These are phyloP conservation scores for Cercospora zeae-maydis DNA, from an alignment of 2,329 filamentous ascomycete species.

Conservation along the genomic window DNA sequence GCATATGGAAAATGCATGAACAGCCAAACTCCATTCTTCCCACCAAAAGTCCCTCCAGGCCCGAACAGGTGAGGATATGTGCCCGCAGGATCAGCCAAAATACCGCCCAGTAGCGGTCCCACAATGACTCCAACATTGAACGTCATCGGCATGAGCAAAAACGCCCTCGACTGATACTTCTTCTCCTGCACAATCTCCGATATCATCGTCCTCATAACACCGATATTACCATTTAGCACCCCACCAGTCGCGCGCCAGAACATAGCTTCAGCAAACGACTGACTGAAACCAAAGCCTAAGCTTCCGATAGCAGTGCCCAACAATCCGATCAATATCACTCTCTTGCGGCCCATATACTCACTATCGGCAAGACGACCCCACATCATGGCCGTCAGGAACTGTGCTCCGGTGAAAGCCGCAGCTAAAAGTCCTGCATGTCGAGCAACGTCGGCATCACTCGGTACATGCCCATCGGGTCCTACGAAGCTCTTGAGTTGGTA, in stretches of 20 bases:
- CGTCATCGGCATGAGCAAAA: conserved; percentile 62
- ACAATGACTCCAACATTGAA: conserved; percentile 59
- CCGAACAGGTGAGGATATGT: conserved; percentile 63
- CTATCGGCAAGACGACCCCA: conserved; percentile 73
- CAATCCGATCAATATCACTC: conserved; percentile 72
- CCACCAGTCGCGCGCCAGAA: conserved; percentile 66
- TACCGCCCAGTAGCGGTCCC: conserved; percentile 56
- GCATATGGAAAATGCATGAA: conserved; percentile 70
- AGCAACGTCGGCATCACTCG: conserved; percentile 62
- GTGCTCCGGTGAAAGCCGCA: conserved; percentile 74
- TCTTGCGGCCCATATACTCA: conserved; percentile 64
- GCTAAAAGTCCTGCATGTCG: conserved; percentile 73
- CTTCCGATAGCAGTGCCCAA: conserved; percentile 64
- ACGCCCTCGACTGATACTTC: conserved; percentile 55
- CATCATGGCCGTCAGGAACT: conserved; percentile 76
- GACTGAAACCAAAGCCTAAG: conserved; percentile 66
- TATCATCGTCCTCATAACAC: conserved; percentile 72
- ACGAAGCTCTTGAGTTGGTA: conserved; percentile 79
- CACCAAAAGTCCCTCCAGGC: conserved; percentile 54
- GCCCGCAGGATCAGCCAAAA: conserved; percentile 63
- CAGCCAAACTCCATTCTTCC: conserved; percentile 52
- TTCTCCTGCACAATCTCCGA: conserved; percentile 68
- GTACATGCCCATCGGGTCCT: conserved; percentile 39
- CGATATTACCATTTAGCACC: conserved; percentile 67
- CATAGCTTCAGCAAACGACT: conserved; percentile 59